A percentile compares a stretch with the other conserved stretches of the same genome.
phyloP scores from a whole-genome alignment of 805 yeast genomes.

The Candida nanaspora region DNA sequence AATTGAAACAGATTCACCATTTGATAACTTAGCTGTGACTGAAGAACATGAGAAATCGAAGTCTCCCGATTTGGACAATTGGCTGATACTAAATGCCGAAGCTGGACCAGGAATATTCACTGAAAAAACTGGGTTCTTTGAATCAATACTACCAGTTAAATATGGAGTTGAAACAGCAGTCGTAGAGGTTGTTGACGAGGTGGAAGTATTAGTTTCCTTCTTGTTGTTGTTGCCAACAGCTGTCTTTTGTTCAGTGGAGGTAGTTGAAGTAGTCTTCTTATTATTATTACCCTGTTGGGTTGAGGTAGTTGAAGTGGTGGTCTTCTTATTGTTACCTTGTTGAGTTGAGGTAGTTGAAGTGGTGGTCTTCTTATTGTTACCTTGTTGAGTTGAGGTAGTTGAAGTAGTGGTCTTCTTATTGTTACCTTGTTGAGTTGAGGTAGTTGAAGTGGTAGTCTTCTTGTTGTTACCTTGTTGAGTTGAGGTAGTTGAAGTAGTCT shows the following conservation, averaged over 20 bases:
- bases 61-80: background rate
- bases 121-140: background rate
- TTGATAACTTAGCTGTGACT: background rate
- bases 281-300: too few relatives aligned
- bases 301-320: too few relatives aligned
- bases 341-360: too few relatives aligned
- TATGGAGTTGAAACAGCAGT: background rate
- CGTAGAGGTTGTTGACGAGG: constrained; percentile 8
- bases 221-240: constrained; percentile 14
- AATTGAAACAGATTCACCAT: background rate
- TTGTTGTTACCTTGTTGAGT: too few relatives aligned
- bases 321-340: too few relatives aligned
- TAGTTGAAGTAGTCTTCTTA: constrained; percentile 15
- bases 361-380: too few relatives aligned
- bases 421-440: too few relatives aligned
- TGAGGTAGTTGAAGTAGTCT: constrained; percentile 9
- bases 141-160: background rate
- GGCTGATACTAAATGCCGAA: background rate
- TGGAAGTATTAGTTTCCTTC: constrained; percentile 7
- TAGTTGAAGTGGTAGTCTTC: too few relatives aligned
- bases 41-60: background rate
- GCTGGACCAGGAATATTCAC: background rate
- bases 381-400: too few relatives aligned
- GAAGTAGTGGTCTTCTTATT: too few relatives aligned
- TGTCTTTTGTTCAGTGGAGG: constrained; percentile 16